phyloP scores from a whole-genome alignment of 495 filamentous ascomycete genomes.

The Penicillium manginii region DNA sequence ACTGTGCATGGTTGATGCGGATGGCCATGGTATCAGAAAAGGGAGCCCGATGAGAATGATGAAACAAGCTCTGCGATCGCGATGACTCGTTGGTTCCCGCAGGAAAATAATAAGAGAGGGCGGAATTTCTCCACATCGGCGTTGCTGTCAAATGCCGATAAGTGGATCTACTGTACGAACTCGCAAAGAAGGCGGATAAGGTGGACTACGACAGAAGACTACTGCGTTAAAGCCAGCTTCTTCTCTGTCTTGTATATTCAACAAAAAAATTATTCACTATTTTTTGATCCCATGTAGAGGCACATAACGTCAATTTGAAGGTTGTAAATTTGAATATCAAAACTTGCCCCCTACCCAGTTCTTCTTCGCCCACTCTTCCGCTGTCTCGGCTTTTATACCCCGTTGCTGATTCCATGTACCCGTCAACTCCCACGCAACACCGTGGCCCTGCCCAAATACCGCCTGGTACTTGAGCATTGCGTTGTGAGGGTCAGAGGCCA shows the following conservation, averaged over 20 bases:
- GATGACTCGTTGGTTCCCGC: not conserved
- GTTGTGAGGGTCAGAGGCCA: conserved; percentile 51
- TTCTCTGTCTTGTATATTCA: not conserved
- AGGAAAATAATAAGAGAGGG: not conserved
- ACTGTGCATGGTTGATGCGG: conserved; percentile 32
- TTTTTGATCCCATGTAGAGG: too few species aligned
- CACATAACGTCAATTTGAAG: too few species aligned
- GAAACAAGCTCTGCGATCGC: not conserved
- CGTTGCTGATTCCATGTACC: conserved; percentile 50
- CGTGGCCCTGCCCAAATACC: conserved; percentile 60
- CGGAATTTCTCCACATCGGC: conserved; percentile 1
- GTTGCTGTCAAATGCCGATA: not conserved
- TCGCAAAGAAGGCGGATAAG: too few species aligned
- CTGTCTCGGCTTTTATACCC: conserved; percentile 43
- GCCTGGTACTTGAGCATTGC: conserved; percentile 59
- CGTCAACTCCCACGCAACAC: conserved; percentile 60
- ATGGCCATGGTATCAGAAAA: conserved; percentile 17
- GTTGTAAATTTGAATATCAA: not conserved
- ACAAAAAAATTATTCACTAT: not conserved
- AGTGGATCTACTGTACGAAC: not conserved
- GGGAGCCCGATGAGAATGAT: not conserved
- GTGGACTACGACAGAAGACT: too few species aligned
- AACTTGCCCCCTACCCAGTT: not conserved
- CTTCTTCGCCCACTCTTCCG: conserved; percentile 43
- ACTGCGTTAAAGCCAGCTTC: not conserved